These are phyloP conservation scores for Lablab purpureus DNA, from an alignment of 306 rosid genomes.

Conservation along the genomic window DNA sequence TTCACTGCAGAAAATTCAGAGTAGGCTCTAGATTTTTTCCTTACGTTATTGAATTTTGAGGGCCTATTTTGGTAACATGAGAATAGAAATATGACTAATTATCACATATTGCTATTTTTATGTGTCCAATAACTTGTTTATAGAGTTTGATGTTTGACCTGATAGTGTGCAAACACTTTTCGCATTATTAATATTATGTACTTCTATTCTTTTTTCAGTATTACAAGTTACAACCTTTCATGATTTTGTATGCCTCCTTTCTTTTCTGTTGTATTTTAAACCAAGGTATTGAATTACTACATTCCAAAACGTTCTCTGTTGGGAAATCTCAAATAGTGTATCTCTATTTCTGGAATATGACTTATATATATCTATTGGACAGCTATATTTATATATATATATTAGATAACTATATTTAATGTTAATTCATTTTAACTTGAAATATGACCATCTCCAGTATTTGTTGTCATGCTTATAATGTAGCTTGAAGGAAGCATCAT, in stretches of 20 bases:
- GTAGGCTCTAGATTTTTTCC: neutral
- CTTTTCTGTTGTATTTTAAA: neutral
- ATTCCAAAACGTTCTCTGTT: neutral
- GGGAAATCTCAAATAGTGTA: no score
- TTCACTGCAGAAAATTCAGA: neutral
- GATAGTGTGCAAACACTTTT: neutral
- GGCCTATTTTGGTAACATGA: neutral
- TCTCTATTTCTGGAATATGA: no score
- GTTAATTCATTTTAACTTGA: no score
- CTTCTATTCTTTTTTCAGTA: neutral
- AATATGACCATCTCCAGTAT: neutral
- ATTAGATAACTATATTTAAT: no score
- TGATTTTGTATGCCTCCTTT: neutral
- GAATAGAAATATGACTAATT: neutral
- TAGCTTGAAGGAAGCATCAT: slow-evolving; percentile 20
- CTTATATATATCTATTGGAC: no score
- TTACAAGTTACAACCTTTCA: neutral
- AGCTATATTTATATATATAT: no score
- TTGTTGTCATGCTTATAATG: neutral
- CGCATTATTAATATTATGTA: neutral
- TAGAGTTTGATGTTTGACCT: neutral
- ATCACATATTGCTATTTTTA: neutral
- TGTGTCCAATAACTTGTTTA: neutral
- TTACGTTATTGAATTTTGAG: neutral
- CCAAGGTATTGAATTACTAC: neutral